Conservation (phyloP, 2,329 filamentous ascomycete genomes). For the Xylaria digitata region DNA sequence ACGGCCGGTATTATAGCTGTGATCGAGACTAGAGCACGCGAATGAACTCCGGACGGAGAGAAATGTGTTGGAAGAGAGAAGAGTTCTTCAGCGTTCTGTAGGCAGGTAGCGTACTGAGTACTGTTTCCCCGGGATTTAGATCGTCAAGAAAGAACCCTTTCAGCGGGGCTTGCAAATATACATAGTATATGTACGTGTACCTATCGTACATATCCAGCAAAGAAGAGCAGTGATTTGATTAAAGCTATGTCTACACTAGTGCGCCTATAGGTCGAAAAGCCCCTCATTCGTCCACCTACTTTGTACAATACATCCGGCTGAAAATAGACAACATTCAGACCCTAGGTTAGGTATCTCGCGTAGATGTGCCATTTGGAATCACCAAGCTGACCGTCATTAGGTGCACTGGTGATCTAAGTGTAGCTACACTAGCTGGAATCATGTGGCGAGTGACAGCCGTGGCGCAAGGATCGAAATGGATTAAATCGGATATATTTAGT, state of each 20-base stretch:
- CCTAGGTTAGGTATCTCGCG: no score
- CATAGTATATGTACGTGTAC: not conserved
- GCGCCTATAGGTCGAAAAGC: not conserved
- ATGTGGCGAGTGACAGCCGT: not conserved
- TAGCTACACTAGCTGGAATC: not conserved
- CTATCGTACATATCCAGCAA: no score
- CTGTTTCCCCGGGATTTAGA: not conserved
- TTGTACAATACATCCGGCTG: no score
- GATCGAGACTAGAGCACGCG: not conserved
- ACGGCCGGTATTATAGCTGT: no score
- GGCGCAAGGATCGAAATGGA: no score
- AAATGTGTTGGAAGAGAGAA: no score
- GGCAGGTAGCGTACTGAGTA: not conserved
- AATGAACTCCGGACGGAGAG: not conserved
- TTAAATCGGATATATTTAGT: not conserved
- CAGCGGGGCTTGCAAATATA: not conserved
- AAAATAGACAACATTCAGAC: no score
- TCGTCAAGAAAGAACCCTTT: not conserved
- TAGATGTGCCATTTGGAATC: slow-evolving; percentile 3
- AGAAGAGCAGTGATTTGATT: no score
- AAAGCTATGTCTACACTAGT: no score
- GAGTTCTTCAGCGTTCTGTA: not conserved
- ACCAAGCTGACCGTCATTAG: not conserved
- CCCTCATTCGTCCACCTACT: not conserved
- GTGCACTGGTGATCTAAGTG: not conserved